Conservation (phyloP, 495 filamentous ascomycete genomes). For the Penicillium robsamsonii region DNA sequence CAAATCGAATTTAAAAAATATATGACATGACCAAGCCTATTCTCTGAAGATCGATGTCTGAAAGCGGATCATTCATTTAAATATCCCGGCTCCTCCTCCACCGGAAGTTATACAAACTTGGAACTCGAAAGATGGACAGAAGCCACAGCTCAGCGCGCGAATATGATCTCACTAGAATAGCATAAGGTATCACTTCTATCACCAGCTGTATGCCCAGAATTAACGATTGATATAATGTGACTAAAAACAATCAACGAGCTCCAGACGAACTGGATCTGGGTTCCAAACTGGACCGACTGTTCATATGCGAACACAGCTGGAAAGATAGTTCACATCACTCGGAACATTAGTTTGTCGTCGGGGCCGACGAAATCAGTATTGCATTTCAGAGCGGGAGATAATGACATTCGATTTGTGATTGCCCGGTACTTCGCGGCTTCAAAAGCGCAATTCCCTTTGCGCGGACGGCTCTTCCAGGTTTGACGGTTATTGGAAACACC, state of each 20-base stretch:
- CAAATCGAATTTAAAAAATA: too few species aligned
- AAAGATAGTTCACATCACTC: background rate
- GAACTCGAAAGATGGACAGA: background rate
- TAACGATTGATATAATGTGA: background rate
- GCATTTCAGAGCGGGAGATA: constrained; percentile 29
- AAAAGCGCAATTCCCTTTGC: constrained; percentile 36
- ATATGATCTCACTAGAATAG: background rate
- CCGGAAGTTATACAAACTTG: background rate
- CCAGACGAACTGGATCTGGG: constrained; percentile 18
- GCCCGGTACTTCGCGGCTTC: constrained; percentile 32
- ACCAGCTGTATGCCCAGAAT: background rate
- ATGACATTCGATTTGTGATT: constrained; percentile 33
- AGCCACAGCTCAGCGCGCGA: background rate
- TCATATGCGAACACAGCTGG: constrained; percentile 12
- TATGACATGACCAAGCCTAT: too few species aligned
- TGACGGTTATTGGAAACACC: constrained; percentile 32
- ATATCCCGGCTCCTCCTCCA: background rate
- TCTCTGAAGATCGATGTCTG: too few species aligned
- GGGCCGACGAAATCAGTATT: constrained; percentile 16
- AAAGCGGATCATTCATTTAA: too few species aligned
- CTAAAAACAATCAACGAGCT: constrained; percentile 33
- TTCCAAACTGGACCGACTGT: background rate
- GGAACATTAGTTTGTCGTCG: constrained; percentile 18
- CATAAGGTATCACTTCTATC: background rate
- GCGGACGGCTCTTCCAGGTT: constrained; percentile 31